phyloP scores from a whole-genome alignment of 2,329 filamentous ascomycete species.

The Verticillium tricorpus region DNA sequence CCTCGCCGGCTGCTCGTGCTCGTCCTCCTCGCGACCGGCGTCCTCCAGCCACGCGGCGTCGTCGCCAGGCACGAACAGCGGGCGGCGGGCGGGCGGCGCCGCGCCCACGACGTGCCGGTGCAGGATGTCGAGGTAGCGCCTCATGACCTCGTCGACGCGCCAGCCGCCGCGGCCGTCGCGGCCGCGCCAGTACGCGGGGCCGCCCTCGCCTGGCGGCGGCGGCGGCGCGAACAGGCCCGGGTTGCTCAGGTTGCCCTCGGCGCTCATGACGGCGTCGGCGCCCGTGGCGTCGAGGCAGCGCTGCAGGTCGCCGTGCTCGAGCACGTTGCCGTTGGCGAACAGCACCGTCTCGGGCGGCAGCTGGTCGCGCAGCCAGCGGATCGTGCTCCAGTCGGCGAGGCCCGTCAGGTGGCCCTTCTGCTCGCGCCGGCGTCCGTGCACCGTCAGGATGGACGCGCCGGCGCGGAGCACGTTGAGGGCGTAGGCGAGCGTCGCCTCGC shows the following conservation, averaged over 20 bases:
- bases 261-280: conserved; percentile 91
- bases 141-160: conserved; percentile 79
- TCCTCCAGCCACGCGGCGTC: conserved; percentile 41
- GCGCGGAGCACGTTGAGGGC: conserved; percentile 81
- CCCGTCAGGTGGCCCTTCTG: conserved; percentile 97
- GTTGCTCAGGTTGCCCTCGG: conserved; percentile 91
- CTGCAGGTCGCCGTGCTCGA: conserved; percentile 74
- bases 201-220: conserved; percentile 60
- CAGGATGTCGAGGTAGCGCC: conserved; percentile 88
- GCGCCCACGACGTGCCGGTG: conserved; percentile 69
- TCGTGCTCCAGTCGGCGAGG: conserved; percentile 83
- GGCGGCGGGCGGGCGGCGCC: conserved; percentile 61
- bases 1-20: conserved; percentile 35
- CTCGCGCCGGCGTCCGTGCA: conserved; percentile 83
- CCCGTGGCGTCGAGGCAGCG: conserved; percentile 77
- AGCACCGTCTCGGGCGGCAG: conserved; percentile 85
- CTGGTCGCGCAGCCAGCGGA: conserved; percentile 76
- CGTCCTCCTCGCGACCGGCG: conserved; percentile 15
- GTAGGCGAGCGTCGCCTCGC: conserved; percentile 82
- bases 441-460: conserved; percentile 87
- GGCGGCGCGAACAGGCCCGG: conserved; percentile 76
- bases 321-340: conserved; percentile 93
- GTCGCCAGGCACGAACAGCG: conserved; percentile 67
- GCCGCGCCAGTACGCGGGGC: conserved; percentile 82
- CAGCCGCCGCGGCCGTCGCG: conserved; percentile 77